Percentiles rank a stretch among this genome's conserved stretches.
Conservation (phyloP, 2,329 filamentous ascomycete genomes). For the Penicillium olsonii region DNA sequence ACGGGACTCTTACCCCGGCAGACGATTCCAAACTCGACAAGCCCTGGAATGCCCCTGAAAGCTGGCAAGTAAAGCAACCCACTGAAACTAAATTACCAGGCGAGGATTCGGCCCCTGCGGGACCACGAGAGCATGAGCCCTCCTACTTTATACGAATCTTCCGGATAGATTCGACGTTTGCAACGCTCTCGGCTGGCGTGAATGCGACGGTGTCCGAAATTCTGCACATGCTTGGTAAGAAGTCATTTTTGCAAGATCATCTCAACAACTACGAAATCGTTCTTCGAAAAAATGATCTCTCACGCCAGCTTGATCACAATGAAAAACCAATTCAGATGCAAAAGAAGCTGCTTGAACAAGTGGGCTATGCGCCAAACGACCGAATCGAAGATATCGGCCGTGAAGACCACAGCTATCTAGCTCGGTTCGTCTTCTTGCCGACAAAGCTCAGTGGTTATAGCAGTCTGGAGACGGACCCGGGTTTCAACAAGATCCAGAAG, state of each 20-base stretch:
- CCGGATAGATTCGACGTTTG: conserved; percentile 89
- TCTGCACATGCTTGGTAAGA: conserved; percentile 86
- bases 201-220: conserved; percentile 85
- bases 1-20: conserved; percentile 34
- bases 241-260: conserved; percentile 87
- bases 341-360: conserved; percentile 85
- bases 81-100: conserved; percentile 29
- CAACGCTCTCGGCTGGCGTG: conserved; percentile 80
- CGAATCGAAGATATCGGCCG: conserved; percentile 89
- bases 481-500: conserved; percentile 79
- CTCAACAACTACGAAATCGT: conserved; percentile 95
- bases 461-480: conserved; percentile 72
- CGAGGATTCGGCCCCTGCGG: conserved; percentile 4
- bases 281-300: conserved; percentile 87
- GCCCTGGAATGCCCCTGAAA: conserved; percentile 88
- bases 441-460: conserved; percentile 80
- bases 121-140: conserved; percentile 64
- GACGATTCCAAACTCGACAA: conserved; percentile 21
- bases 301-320: conserved; percentile 72
- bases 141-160: conserved; percentile 95
- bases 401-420: conserved; percentile 96
- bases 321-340: conserved; percentile 90
- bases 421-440: conserved; percentile 91
- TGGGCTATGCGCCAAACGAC: conserved; percentile 85
- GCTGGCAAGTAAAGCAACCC: conserved; percentile 83